A percentile compares a stretch with the other conserved stretches of the same genome.
Conservation (phyloP, 2,329 filamentous ascomycete genomes). For the Cladophialophora immunda region DNA sequence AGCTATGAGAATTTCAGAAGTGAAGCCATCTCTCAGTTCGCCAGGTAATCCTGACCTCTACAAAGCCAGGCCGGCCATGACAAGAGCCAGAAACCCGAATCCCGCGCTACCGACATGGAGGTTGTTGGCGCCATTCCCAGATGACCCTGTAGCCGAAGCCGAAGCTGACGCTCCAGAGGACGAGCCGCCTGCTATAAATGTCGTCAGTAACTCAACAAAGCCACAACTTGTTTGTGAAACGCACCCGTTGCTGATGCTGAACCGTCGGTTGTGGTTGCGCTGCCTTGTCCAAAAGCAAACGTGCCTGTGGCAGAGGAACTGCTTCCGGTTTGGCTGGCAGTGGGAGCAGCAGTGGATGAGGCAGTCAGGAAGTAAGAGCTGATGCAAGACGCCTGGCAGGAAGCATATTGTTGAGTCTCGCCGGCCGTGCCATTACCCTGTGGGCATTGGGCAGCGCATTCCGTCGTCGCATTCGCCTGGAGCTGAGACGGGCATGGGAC, state of each 20-base stretch:
- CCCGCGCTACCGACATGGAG: conserved; percentile 31
- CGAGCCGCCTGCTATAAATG: conserved; percentile 15
- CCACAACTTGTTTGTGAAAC: neutral
- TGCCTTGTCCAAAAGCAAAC: conserved; percentile 34
- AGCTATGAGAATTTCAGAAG: neutral
- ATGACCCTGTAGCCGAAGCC: conserved; percentile 23
- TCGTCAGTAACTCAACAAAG: conserved; percentile 10
- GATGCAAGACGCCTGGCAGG: conserved; percentile 61
- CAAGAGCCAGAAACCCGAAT: conserved; percentile 36
- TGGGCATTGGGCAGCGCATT: conserved; percentile 61
- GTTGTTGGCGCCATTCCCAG: conserved; percentile 30
- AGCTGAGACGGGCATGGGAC: conserved; percentile 61
- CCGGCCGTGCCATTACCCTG: conserved; percentile 60
- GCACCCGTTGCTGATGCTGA: conserved; percentile 29
- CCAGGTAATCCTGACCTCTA: conserved; percentile 17
- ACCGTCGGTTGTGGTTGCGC: conserved; percentile 38
- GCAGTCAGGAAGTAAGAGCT: conserved; percentile 57
- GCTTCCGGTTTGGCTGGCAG: conserved; percentile 39
- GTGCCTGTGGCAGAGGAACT: conserved; percentile 37
- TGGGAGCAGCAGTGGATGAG: conserved; percentile 41
- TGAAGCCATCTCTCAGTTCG: conserved; percentile 8
- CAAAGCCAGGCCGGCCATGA: conserved; percentile 39
- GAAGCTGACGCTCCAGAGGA: conserved; percentile 30
- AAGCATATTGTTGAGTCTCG: conserved; percentile 56
- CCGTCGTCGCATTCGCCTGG: conserved; percentile 60